Evolutionary conservation across 257 asterid species (phyloP).

Genomic region (Datura wrightii): DNA sequence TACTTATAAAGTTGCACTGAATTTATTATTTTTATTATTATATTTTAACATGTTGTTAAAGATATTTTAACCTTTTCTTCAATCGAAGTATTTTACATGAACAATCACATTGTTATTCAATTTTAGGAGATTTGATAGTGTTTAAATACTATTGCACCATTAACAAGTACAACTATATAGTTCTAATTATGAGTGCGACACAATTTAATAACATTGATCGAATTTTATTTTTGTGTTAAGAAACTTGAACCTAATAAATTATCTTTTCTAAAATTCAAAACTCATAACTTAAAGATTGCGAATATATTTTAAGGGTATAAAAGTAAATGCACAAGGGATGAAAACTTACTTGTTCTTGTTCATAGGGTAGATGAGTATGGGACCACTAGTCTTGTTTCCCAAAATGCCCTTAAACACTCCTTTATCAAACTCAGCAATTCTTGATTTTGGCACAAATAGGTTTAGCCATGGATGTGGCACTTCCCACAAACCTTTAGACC

Average conservation of each 20-base stretch:
- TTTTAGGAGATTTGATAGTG: not conserved
- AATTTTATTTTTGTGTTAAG: not conserved
- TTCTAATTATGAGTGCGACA: not conserved
- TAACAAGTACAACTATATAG: too few species aligned
- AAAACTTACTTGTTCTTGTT: conserved; percentile 71
- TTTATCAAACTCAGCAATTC: conserved; percentile 64
- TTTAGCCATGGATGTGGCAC: conserved; percentile 96
- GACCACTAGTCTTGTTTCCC: conserved; percentile 73
- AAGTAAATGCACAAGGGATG: not conserved
- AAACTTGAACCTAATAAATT: not conserved
- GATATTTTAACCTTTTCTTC: not conserved
- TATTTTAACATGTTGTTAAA: not conserved
- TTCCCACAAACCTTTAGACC: conserved; percentile 79
- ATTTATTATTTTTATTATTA: too few species aligned
- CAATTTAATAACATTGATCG: not conserved
- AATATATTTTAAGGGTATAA: not conserved
- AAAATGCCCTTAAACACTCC: conserved; percentile 85
- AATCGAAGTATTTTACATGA: not conserved
- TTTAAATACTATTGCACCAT: too few species aligned
- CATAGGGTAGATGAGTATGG: conserved; percentile 85
- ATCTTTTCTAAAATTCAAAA: too few species aligned
- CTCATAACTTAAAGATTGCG: rapidly evolving
- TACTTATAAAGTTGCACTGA: too few species aligned
- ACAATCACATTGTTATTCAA: not conserved
- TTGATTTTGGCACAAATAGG: conserved; percentile 74